Conservation (phyloP, 2,329 filamentous ascomycete genomes). For the Exophiala aquamarina region DNA sequence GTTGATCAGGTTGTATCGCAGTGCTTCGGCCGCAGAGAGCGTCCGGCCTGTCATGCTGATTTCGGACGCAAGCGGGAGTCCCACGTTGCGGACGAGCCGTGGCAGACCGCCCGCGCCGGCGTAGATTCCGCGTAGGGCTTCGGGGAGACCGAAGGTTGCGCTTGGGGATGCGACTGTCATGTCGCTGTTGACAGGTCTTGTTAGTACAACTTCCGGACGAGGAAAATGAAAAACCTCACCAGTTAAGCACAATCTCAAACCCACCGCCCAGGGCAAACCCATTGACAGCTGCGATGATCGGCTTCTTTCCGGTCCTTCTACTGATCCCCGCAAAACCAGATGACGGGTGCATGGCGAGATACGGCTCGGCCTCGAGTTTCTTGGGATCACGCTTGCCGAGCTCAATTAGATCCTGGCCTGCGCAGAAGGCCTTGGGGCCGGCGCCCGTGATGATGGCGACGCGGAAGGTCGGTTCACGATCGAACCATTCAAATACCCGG, state of each 20-base stretch:
- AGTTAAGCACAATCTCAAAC: slow-evolving; percentile 61
- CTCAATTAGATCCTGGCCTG: slow-evolving; percentile 48
- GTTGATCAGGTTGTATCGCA: slow-evolving; percentile 67
- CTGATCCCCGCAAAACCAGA: slow-evolving; percentile 44
- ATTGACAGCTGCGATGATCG: slow-evolving; percentile 74
- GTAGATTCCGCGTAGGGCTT: slow-evolving; percentile 69
- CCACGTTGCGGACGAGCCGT: slow-evolving; percentile 64
- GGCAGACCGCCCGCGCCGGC: slow-evolving; percentile 71
- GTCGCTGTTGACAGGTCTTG: slow-evolving; percentile 44
- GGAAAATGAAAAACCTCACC: slow-evolving; percentile 21
- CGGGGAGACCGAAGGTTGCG: slow-evolving; percentile 68
- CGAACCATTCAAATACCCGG: slow-evolving; percentile 46
- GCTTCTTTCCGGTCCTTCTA: slow-evolving; percentile 68
- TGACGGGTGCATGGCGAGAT: slow-evolving; percentile 29
- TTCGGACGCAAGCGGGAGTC: slow-evolving; percentile 68
- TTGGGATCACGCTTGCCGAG: slow-evolving; percentile 28
- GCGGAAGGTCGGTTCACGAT: slow-evolving; percentile 42
- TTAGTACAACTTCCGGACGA: too few species aligned
- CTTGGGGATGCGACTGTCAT: slow-evolving; percentile 60
- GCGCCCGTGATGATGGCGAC: slow-evolving; percentile 45
- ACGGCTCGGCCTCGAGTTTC: slow-evolving; percentile 30
- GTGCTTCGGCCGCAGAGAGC: slow-evolving; percentile 60
- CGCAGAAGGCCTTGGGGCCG: slow-evolving; percentile 46
- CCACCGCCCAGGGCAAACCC: slow-evolving; percentile 74
- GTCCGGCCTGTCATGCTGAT: slow-evolving; percentile 66